These are phyloP conservation scores for Lodderomyces theae DNA, from an alignment of 1,139 yeast genomes.

Conservation along the genomic window DNA sequence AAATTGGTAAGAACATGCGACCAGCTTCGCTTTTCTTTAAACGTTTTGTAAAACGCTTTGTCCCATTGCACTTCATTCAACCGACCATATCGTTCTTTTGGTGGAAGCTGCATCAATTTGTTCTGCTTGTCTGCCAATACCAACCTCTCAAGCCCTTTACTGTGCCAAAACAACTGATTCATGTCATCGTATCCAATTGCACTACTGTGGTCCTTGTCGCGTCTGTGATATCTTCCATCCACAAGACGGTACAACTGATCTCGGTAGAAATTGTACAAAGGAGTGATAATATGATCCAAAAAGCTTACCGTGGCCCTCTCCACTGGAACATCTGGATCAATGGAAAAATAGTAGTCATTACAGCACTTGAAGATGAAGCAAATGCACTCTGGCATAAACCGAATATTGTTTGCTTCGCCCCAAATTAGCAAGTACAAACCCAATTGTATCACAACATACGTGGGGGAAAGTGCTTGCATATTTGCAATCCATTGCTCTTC, in stretches of 20 bases:
- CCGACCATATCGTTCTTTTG: constrained; percentile 44
- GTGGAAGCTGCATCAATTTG: constrained; percentile 40
- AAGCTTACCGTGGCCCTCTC: constrained; percentile 31
- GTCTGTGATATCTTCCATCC: constrained; percentile 37
- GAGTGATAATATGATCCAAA: constrained; percentile 70
- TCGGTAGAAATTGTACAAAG: constrained; percentile 62
- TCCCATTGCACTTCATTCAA: constrained; percentile 49
- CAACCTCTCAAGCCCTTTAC: constrained; percentile 46
- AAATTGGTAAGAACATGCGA: constrained; percentile 55
- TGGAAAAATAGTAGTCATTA: constrained; percentile 58
- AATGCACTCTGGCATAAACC: constrained; percentile 84
- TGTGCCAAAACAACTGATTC: constrained; percentile 62
- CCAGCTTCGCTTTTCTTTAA: constrained; percentile 59
- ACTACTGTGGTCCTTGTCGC: constrained; percentile 52
- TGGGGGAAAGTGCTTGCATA: constrained; percentile 54
- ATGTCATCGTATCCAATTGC: constrained; percentile 64
- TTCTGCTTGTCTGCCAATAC: constrained; percentile 34
- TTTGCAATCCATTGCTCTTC: constrained; percentile 71
- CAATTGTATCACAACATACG: constrained; percentile 61
- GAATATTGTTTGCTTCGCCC: constrained; percentile 85
- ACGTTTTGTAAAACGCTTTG: constrained; percentile 52
- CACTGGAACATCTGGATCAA: constrained; percentile 29
- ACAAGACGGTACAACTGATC: constrained; percentile 48
- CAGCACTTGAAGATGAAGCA: constrained; percentile 81
- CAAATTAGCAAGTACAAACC: constrained; percentile 72